These are phyloP conservation scores for Aspergillus diversus DNA, from an alignment of 495 filamentous ascomycete genomes.

Conservation along the genomic window DNA sequence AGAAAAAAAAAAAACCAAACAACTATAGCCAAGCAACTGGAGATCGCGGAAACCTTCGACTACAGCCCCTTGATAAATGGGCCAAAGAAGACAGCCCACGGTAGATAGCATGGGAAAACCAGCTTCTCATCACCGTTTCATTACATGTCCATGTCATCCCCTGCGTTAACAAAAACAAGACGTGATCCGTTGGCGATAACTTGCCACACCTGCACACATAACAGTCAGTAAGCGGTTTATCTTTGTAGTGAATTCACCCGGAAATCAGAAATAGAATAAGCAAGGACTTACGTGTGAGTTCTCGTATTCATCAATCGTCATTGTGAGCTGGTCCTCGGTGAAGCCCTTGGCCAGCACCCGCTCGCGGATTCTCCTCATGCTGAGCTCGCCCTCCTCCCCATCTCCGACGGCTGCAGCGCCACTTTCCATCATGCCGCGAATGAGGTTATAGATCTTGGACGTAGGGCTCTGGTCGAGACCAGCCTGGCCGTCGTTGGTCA, in stretches of 20 bases:
- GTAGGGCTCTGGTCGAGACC: conserved; percentile 75
- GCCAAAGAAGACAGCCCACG: neutral
- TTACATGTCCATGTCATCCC: conserved; percentile 59
- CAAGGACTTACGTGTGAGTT: conserved; percentile 74
- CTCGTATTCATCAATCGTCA: conserved; percentile 87
- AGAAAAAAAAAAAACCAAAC: conserved; percentile 4
- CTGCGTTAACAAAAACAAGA: conserved; percentile 76
- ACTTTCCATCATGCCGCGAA: conserved; percentile 80
- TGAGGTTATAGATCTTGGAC: conserved; percentile 91
- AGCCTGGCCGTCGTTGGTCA: conserved; percentile 67
- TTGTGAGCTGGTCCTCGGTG: conserved; percentile 86
- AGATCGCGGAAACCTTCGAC: neutral
- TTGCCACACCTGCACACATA: conserved; percentile 80
- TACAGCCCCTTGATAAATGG: neutral
- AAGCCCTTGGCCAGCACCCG: conserved; percentile 94
- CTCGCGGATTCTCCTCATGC: conserved; percentile 83
- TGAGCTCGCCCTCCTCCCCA: conserved; percentile 75
- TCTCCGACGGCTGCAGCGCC: conserved; percentile 77
- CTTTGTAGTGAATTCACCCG: neutral
- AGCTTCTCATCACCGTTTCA: neutral
- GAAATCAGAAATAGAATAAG: conserved; percentile 8
- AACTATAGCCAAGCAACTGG: conserved; percentile 9
- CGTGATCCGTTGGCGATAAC: conserved; percentile 82
- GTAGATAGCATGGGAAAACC: neutral
- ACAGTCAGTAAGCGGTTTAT: conserved; percentile 24